A percentile compares a stretch with the other conserved stretches of the same genome.
These are phyloP conservation scores for Geotrichum carabidarum DNA, from an alignment of 1,139 yeast species.

Conservation along the genomic window DNA sequence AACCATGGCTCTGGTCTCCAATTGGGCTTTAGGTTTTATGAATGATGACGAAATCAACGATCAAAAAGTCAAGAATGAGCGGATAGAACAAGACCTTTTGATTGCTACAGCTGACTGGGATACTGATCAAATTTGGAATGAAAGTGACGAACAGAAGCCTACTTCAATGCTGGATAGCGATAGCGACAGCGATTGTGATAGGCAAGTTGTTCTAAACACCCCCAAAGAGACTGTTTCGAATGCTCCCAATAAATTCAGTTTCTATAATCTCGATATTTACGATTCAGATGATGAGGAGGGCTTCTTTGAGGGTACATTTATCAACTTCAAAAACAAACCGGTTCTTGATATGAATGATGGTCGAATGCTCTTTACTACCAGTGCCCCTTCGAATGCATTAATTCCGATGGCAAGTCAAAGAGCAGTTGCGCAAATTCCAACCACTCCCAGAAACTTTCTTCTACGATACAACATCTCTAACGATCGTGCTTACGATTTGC, in stretches of 20 bases:
- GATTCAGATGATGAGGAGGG: slow-evolving; percentile 64
- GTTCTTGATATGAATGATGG: slow-evolving; percentile 86
- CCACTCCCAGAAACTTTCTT: slow-evolving; percentile 46
- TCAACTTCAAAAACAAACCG: slow-evolving; percentile 40
- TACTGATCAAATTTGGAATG: slow-evolving; percentile 56
- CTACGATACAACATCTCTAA: slow-evolving; percentile 76
- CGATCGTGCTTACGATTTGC: slow-evolving; percentile 75
- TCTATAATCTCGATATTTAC: slow-evolving; percentile 30
- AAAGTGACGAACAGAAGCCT: slow-evolving; percentile 18
- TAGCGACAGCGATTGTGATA: slow-evolving; percentile 18
- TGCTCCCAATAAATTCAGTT: slow-evolving; percentile 27
- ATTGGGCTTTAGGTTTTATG: not conserved
- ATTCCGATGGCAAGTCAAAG: slow-evolving; percentile 39
- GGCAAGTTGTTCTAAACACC: not conserved
- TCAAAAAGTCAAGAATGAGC: slow-evolving; percentile 21
- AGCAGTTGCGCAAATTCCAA: slow-evolving; percentile 40
- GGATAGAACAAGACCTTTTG: slow-evolving; percentile 50
- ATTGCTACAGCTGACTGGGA: slow-evolving; percentile 84
- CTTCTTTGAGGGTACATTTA: slow-evolving; percentile 68
- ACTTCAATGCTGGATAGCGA: slow-evolving; percentile 13
- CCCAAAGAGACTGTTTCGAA: not conserved
- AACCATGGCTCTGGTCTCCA: not conserved
- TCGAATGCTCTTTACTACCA: slow-evolving; percentile 53
- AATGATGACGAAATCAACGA: not conserved
- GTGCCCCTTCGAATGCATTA: not conserved